Base-by-base conservation (phyloP, 2,329 filamentous ascomycete genomes). In the Trichothecium sympodiale region DNA sequence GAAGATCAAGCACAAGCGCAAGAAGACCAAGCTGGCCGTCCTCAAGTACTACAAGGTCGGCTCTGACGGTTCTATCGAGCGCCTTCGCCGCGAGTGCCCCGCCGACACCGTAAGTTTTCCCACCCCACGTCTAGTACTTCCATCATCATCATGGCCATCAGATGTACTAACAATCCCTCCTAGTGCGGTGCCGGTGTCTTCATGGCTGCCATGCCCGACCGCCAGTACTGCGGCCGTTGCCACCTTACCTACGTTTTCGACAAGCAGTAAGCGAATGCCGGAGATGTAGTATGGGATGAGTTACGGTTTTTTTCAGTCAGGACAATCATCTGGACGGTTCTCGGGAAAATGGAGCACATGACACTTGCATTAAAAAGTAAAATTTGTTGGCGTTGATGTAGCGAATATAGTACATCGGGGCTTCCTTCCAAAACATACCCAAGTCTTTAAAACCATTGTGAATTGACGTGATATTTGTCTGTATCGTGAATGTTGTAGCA, bases 1-100 rank as follows among this genome's bases (percentile, higher is more conserved):
- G 88, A 98, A 98, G 87, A 98, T 98, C 83, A 98, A 98, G 91
- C 91, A 98, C 83, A 98, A 98, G 88, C 83, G 87, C 77, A 98
- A 96, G 87, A 98, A 98, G 89, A 94, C 84, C 80, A 98, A 98
- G 83, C 75, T 98, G 67, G 91, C 91, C 60, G 89, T 98, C 55
- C 88, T 98, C 69, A 98, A 98, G 83, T 98, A 98, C 85, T 98
- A 98, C 85, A 98, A 98, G 85, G 91, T 98, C 57, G 91, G 96
- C 69, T 86, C 84, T 57, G 91, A 98, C 60, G 91, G 93, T 71
- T 96, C 96, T 83, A 96, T 98, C 59, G 91, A 98, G 83, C 91
- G 91, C 62, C 82, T 98, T 53, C 80, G 93, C 64, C 80, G 91
- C 69, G 93, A 98, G 80, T 98, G 91, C 77, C 91, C 93, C 52